Base-by-base conservation (phyloP, 352 stramenopile species). In the Phytophthora uliginosa region DNA sequence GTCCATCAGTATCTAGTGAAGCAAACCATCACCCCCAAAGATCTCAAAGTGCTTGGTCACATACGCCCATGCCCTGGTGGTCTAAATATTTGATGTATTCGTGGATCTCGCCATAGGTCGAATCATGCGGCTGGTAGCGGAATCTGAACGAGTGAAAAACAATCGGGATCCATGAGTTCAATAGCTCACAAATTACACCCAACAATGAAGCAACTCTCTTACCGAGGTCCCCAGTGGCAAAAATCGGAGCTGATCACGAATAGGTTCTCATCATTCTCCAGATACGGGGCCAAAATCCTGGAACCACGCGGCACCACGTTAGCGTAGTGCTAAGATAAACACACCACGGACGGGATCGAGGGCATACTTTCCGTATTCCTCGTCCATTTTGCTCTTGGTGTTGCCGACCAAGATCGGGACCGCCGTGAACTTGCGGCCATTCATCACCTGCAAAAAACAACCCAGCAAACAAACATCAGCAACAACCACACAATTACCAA, bases 201-300 rank as follows among this genome's bases (percentile, higher is more conserved):
- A 66, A 18, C 24, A 34, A 2, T 15, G 15, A 51, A 59, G 50
- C 3, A 24, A 38, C 0, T 18, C 28, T 20, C 68, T 62, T 66
- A 94, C 88, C 95, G 76, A 28, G 77, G 83, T 20, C 96, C 96
- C 95, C 97, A 99, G 76, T 99, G 98, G 68, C 97, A 99, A 84
- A 99, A 99, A 72, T 99, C 98, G 9, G 92, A 98, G 77, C 95
- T 99, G 74, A 99, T 89, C 15, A 99, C 88, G 62, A 98, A 99
- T 33, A 99, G 83, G 70, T 99, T 98, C 56, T 92, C 78, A 9
- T 87, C 77, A 62, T 98, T 85, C 40, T 94, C 90, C n/a, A 99
- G 74, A 75, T 98, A 98, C 7, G 94, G 84, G 12, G 92, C 87
- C 58, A 99, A 76, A 48, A 99, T 90, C 61, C 86, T 97, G 31